Conservation (phyloP, 441 rosid species). For the Breynia disticha region DNA sequence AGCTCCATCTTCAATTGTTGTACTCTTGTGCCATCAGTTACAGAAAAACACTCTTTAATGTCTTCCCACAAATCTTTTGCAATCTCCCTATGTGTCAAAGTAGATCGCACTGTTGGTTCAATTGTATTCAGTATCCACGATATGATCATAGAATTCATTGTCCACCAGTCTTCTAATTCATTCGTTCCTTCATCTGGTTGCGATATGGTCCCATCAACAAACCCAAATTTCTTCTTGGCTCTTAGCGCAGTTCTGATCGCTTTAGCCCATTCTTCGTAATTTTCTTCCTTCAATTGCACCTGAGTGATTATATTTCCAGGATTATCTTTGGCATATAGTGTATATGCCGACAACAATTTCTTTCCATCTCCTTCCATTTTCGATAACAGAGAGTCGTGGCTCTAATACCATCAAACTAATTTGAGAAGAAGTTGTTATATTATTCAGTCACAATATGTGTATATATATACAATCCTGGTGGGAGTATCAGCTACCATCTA, state of each 20-base stretch:
- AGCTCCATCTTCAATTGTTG: conserved; percentile 1
- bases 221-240: conserved; percentile 7
- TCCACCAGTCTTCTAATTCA: conserved; percentile 11
- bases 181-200: background rate
- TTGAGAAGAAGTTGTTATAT: no score
- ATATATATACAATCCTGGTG: no score
- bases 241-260: background rate
- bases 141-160: conserved; percentile 9
- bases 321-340: background rate
- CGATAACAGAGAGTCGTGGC: no score
- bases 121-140: conserved; percentile 11
- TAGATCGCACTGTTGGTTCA: conserved; percentile 6
- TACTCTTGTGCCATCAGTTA: background rate
- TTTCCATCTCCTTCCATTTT: no score
- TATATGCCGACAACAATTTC: no score
- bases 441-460: no score
- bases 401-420: no score
- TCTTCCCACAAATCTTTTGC: conserved; percentile 3
- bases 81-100: conserved; percentile 2
- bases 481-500: no score
- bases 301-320: background rate
- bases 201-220: conserved; percentile 7
- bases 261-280: conserved; percentile 8
- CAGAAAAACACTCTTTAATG: conserved; percentile 2
- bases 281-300: background rate